Evolutionary conservation across 768 basidiomycete genomes (phyloP).

Genomic region (Mycena kentingensis): DNA sequence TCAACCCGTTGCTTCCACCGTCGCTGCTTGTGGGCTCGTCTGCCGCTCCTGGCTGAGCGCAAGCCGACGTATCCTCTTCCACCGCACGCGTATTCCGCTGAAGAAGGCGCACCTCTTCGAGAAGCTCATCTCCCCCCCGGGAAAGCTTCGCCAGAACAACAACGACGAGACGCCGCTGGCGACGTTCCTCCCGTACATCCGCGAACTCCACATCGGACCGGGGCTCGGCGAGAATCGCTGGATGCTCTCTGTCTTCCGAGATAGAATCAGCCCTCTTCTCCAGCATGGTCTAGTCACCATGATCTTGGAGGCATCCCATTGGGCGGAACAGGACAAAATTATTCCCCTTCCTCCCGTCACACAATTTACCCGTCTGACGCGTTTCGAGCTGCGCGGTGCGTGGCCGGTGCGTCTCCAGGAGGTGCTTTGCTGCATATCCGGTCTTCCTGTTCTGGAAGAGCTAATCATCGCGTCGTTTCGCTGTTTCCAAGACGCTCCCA

Average conservation of each 20-base stretch:
- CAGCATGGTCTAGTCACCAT: neutral
- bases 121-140: neutral
- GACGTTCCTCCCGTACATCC: constrained; percentile 6
- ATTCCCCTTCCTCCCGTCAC: neutral
- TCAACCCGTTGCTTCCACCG: neutral
- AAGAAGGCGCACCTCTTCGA: neutral
- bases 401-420: neutral
- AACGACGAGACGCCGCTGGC: neutral
- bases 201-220: neutral
- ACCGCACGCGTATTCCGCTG: neutral
- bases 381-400: neutral
- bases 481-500: too few species aligned
- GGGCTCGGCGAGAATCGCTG: neutral
- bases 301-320: neutral
- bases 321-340: neutral
- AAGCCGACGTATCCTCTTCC: constrained; percentile 4
- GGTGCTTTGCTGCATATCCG: neutral
- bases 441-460: neutral
- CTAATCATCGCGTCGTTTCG: neutral
- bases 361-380: neutral
- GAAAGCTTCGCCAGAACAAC: too few species aligned
- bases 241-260: constrained; percentile 1
- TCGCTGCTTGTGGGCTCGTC: constrained; percentile 3
- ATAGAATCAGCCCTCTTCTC: neutral
- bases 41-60: constrained; percentile 1